Evolutionary conservation across 805 yeast species (phyloP).

Genomic region (Sugiyamaella mastotermitis): DNA sequence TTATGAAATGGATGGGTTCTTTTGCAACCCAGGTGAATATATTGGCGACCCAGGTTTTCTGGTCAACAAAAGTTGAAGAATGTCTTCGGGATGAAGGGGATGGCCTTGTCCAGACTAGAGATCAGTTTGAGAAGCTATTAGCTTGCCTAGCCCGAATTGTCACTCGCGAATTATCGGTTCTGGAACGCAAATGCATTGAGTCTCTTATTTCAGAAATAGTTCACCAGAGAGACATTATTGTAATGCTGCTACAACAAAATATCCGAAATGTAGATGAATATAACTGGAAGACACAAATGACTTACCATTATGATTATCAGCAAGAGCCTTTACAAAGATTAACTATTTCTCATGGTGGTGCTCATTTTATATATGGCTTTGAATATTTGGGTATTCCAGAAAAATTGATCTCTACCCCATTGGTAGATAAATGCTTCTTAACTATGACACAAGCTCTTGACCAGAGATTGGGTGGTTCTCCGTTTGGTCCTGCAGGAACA

Average conservation of each 20-base stretch:
- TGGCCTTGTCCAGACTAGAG: background rate
- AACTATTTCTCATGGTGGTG: slow-evolving; percentile 46
- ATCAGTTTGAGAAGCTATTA: slow-evolving; percentile 6
- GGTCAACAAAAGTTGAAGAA: slow-evolving; percentile 44
- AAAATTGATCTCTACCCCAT: slow-evolving; percentile 69
- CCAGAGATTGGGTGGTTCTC: slow-evolving; percentile 78
- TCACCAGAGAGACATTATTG: slow-evolving; percentile 46
- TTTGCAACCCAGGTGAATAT: slow-evolving; percentile 52
- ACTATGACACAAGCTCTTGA: slow-evolving; percentile 70
- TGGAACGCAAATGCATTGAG: slow-evolving; percentile 45
- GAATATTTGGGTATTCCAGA: slow-evolving; percentile 77
- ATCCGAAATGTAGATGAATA: slow-evolving; percentile 22
- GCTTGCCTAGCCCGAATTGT: slow-evolving; percentile 31
- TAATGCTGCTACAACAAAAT: slow-evolving; percentile 13
- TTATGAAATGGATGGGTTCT: slow-evolving; percentile 30
- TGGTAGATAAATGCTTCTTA: slow-evolving; percentile 56
- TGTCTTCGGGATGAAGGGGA: slow-evolving; percentile 13
- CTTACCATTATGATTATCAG: slow-evolving; percentile 36
- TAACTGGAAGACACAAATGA: slow-evolving; percentile 49
- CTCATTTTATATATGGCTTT: slow-evolving; percentile 58
- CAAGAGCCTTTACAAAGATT: slow-evolving; percentile 34
- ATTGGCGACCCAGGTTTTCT: slow-evolving; percentile 50
- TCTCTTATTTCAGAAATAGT: slow-evolving; percentile 60
- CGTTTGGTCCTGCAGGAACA: slow-evolving; percentile 96
- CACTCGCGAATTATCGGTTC: slow-evolving; percentile 22